phyloP scores from a whole-genome alignment of 225 moss, liverwort and hornwort species.

The Pseudisothecium myosuroides region DNA sequence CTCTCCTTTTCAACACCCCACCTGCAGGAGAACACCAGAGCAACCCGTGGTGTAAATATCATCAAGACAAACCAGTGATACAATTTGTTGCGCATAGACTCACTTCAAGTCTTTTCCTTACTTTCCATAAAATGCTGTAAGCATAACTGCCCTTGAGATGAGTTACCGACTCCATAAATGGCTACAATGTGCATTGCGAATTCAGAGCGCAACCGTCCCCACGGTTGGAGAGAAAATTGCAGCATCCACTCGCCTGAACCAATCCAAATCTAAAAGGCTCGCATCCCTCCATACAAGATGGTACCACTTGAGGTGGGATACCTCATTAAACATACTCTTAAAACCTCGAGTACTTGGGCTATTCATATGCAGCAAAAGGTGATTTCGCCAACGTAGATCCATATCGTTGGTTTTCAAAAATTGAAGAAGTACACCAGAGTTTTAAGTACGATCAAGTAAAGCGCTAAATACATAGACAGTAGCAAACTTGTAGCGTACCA shows the following conservation, averaged over 20 bases:
- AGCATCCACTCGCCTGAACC: neutral
- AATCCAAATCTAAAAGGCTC: neutral
- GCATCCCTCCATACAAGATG: neutral
- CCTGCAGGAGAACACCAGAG: conserved; percentile 21
- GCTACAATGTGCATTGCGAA: neutral
- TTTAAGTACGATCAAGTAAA: neutral
- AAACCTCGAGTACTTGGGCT: neutral
- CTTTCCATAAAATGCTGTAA: neutral
- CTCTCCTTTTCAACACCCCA: conserved; percentile 82
- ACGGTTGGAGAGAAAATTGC: neutral
- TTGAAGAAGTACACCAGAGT: neutral
- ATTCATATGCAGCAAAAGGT: neutral
- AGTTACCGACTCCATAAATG: neutral
- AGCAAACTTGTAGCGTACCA: neutral
- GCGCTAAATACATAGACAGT: neutral
- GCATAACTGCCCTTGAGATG: neutral
- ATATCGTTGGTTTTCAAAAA: neutral
- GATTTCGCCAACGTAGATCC: neutral
- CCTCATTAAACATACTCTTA: neutral
- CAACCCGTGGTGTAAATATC: neutral
- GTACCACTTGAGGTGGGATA: neutral
- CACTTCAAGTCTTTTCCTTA: neutral
- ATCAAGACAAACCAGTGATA: neutral
- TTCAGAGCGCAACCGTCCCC: neutral
- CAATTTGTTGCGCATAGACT: neutral